Percentiles rank a stretch among this genome's conserved stretches.
phyloP scores from a whole-genome alignment of 352 stramenopile genomes.

The Phytophthora hybrid region DNA sequence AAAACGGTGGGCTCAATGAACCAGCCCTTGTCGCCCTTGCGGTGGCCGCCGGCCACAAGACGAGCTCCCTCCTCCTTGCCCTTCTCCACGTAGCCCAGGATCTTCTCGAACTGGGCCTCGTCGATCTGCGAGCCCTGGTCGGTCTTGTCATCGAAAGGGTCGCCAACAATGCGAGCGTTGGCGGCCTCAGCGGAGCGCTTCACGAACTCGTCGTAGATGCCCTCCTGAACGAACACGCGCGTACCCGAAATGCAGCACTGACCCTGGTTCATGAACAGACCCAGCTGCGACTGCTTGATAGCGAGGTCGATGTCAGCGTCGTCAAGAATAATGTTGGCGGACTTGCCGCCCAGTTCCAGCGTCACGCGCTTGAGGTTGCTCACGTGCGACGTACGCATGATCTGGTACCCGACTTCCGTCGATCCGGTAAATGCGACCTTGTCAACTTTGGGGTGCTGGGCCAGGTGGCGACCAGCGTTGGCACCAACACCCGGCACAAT shows the following conservation, averaged over 20 bases:
- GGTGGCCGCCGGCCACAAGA: conserved; percentile 77
- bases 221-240: conserved; percentile 89
- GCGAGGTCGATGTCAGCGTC: conserved; percentile 71
- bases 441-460: conserved; percentile 63
- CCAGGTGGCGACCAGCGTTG: conserved; percentile 46
- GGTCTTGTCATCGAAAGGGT: conserved; percentile 49
- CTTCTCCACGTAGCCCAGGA: conserved; percentile 82
- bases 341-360: conserved; percentile 82
- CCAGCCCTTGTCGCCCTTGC: conserved; percentile 64
- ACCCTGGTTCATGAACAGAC: conserved; percentile 86
- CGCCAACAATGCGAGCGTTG: conserved; percentile 59
- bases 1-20: conserved; percentile 96
- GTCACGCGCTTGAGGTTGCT: conserved; percentile 79
- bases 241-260: conserved; percentile 87
- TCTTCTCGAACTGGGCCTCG: conserved; percentile 73
- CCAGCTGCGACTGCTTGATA: conserved; percentile 53
- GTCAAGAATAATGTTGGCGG: conserved; percentile 70
- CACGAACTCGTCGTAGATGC: conserved; percentile 88
- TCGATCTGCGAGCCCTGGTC: conserved; percentile 71
- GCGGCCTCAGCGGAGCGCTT: conserved; percentile 52
- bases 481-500: conserved; percentile 65
- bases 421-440: conserved; percentile 89
- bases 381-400: conserved; percentile 60
- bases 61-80: conserved; percentile 83
- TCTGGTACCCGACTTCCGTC: conserved; percentile 62